Base-by-base conservation (phyloP, 192 early-diverging fungal species). In the Coemansia sp. region DNA sequence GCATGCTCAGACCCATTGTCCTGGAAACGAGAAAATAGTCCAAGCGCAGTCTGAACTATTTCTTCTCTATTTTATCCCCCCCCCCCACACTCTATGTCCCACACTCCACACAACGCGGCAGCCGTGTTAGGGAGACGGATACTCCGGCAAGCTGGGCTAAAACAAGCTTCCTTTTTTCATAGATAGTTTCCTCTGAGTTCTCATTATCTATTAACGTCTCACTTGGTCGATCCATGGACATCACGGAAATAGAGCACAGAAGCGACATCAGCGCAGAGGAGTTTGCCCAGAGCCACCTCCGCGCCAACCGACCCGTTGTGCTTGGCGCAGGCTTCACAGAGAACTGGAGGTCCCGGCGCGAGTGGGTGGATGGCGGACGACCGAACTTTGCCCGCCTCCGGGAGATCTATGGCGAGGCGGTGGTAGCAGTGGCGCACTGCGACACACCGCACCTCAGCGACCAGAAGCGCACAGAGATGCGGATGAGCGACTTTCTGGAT, bases 381-480 rank as follows among this genome's bases (percentile, higher is more conserved):
- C 70, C 71, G 12, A 49, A 73, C 67, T 77, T 75, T 49, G 62
- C 67, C 0, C 69, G 74, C 2, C 83, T 89, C 21, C 70, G 76
- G 5, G 36, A 54, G 60, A 64, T 76, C 16, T 73, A 71, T 21
- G 62, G 61, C 22, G 13, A 64, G 2, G 62, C 78, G 2, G 40
- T 69, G 11, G 90, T 90, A 19, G 83, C 77, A 18, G 90, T 91
- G 0, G 89, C 90, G 26, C 74, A 86, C 46, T 90, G 90, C 65
- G 74, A 85, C 48, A 66, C 67, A 43, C 75, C 71, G 43, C 82
- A 86, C 36, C 89, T 87, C 36, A 85, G 86, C 3, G 90, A 91
- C 68, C 90, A 91, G 62, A 76, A 82, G 62, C 74, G 89, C 41
- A 76, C 68, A 2, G 61, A 63, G 5, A 89, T 91, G 88, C 67